Conservation (phyloP, 495 filamentous ascomycete species). For the Lophium mytilinum region DNA sequence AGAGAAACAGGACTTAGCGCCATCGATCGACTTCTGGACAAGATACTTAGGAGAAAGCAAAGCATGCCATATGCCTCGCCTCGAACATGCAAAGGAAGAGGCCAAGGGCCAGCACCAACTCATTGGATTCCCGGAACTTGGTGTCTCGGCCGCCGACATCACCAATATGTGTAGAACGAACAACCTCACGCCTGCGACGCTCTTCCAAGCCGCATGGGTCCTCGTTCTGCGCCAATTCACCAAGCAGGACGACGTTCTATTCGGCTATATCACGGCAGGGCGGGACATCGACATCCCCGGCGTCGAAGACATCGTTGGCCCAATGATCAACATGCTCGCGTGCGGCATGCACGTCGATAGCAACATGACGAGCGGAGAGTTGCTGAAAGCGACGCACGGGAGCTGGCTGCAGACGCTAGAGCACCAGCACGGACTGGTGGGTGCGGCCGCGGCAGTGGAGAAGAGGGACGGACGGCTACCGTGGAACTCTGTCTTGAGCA, state of each 20-base stretch:
- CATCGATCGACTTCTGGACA: slow-evolving; percentile 44
- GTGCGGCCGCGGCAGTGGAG: slow-evolving; percentile 1
- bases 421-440: slow-evolving; percentile 3
- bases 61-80: slow-evolving; percentile 44
- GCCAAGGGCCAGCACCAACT: slow-evolving; percentile 7
- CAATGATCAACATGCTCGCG: slow-evolving; percentile 35
- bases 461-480: background rate
- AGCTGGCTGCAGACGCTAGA: slow-evolving; percentile 4
- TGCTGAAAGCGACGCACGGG: slow-evolving; percentile 2
- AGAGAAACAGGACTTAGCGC: slow-evolving; percentile 23
- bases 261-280: slow-evolving; percentile 27
- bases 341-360: slow-evolving; percentile 22
- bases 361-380: background rate
- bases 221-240: slow-evolving; percentile 10
- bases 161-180: background rate
- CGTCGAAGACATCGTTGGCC: slow-evolving; percentile 41
- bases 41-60: slow-evolving; percentile 40
- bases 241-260: slow-evolving; percentile 2
- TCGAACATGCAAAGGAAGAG: background rate
- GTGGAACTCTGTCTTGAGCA: slow-evolving; percentile 5
- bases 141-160: slow-evolving; percentile 1
- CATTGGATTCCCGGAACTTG: slow-evolving; percentile 1
- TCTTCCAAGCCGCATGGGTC: slow-evolving; percentile 16
- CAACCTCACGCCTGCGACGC: slow-evolving; percentile 10
- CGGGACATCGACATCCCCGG: slow-evolving; percentile 40